Base-by-base conservation (phyloP, 2,329 filamentous ascomycete genomes). In the Aspergillus carbonarius region DNA sequence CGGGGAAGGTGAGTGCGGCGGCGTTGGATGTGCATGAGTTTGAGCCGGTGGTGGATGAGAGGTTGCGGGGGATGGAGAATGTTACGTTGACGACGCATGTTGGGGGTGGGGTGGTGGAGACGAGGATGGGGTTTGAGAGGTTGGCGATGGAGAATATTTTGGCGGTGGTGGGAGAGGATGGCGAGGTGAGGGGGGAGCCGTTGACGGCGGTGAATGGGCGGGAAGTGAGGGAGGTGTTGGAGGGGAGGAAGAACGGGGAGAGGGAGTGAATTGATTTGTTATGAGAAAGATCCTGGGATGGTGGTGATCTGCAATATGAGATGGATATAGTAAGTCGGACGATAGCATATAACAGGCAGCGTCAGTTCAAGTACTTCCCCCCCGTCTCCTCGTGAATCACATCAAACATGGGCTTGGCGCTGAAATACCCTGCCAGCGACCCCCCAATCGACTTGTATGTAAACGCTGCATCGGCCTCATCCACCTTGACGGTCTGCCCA, bases 401-500 rank as follows among this genome's bases (percentile, higher is more conserved):
- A 76, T 91, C 88, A 75, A 92, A 92, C 62, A 88, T 66, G 15
- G 89, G 88, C 76, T 87, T 87, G 5, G 86, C 89, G 66, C 82
- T 86, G 69, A 92, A 92, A 80, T 84, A 91, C 0, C 89, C 89
- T 0, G 85, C 86, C 34, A 72, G 68, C 15, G 83, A 79, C 0
- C 79, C 83, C 0, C 89, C 89, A 3, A 91, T 78, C 0, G 84
- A 81, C 73, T 88, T 85, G 66, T 84, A 86, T 0, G 89, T 92
- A 67, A 83, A 89, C 15, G 71, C 77, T 1, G 89, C 89, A 70
- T 92, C 88, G 53, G 86, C 84, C 1, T 89, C 83, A 8, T 81
- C 78, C 65, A 92, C 88, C 72, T 88, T 87, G 30, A 90, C 76
- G 0, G 88, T 89, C 69, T 82, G 75, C 1, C 82, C 81, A 1